Base-by-base conservation (phyloP, 768 basidiomycete species). In the Thelephora ganbajun region DNA sequence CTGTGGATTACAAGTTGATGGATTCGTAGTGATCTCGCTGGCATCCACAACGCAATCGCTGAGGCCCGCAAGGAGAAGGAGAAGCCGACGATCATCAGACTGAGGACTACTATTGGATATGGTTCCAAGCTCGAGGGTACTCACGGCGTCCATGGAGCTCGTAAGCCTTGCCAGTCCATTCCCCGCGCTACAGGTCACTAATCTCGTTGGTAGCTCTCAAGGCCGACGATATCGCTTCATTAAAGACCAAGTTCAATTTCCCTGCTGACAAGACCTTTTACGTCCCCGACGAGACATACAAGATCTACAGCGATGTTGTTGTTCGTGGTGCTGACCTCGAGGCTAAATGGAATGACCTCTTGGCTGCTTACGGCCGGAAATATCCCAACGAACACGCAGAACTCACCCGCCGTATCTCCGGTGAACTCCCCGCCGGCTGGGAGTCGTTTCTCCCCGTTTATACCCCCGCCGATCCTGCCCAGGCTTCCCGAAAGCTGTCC, bases 81-180 rank as follows among this genome's bases (percentile, higher is more conserved):
- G 64, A 91, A 90, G 69, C 93, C 93, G 22, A 88, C 90, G 34
- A 71, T 97, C 55, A 86, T 96, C 63, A 73, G 79, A 51, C 68
- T 94, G 48, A 78, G 72, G 57, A 96, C 93, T 46, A 96, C 83
- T 41, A 97, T 97, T 52, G 93, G 93, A 35, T 96, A 74, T 60
- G 93, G 93, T 51, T 96, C 93, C 33, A 88, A 86, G 69, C 75
- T 80, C 60, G 83, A 90, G 63, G 93, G 93, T 52, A 91, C 90
- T 7, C 90, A 94, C 59, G 88, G 88, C 56, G 89, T 96, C 52
- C 93, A 97, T 64, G 92, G 93, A 55, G 63, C 90, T 65, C 90
- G 87, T 92, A 60, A 59, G 89, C 79, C 20, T 50, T 35, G 11
- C 22, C 23, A 30, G 19, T 16, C 42, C n/a, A 46, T 48, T 36